Evolutionary conservation across 139 green algal species (phyloP), one percentile per base, ranked within the genome.

Genomic region (Yamagishiella unicocca): DNA sequence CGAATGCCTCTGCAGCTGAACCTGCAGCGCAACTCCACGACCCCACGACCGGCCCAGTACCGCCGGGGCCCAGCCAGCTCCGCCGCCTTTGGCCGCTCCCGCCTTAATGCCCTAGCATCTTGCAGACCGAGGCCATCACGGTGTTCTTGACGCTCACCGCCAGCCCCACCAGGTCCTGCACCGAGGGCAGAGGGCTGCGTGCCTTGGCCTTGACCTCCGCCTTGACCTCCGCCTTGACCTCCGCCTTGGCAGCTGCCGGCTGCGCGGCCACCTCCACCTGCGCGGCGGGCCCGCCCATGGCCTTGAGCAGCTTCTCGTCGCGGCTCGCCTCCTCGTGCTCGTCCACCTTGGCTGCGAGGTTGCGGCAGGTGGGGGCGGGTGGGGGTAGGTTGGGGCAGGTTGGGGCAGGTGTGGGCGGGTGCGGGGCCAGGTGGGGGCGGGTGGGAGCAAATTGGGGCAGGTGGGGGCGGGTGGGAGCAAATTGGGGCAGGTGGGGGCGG

Each of bases 321-420:
- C 80, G 64, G 9, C 35, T 22, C 4, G n/a, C 27, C 66, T 86
- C 80, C 66, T 86, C 80, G 80, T 86, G 80, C 80, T 86, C 80
- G 80, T 86, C 33, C 4, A 86, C 64, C 80, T 86, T 86, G 80
- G 80, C 80, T 86, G 64, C 31, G 25, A n/a, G 74, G 72, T 43
- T 17, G 50, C 50, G 50, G 17, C 19, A 24, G 61, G 61, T 19
- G 25, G 25, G 61, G 61, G 21, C 21, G 31, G 61, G 61, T 68
- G 12, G 31, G 61, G 61, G 25, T 19, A 68, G 14, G 22, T 12
- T 35, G 61, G 21, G 31, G 25, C 8, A 68, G 17, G 50, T 58
- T 58, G 12, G 50, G 50, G n/a, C n/a, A n/a, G 50, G 50, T 58
- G 50, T 25, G 17, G 50, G 50, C 50, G 50, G 14, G 50, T 58